A percentile compares a stretch with the other conserved stretches of the same genome.
Conservation (phyloP, 257 asterid genomes). For the Scutellaria minor region DNA sequence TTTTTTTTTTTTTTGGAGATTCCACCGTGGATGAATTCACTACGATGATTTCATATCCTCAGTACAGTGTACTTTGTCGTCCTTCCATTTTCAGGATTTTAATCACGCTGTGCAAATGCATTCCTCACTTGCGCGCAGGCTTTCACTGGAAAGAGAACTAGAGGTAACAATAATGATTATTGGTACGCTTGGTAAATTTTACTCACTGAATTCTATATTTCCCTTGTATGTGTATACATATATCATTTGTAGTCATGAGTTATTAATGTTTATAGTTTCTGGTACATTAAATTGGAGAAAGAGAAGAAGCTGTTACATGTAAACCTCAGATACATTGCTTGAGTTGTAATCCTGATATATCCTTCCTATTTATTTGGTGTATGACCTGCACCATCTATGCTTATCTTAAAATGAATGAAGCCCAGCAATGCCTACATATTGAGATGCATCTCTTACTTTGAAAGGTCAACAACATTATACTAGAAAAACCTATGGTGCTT, state of each 20-base stretch:
- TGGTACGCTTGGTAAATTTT: background rate
- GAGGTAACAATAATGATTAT: conserved; percentile 51
- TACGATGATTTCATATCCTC: conserved; percentile 24
- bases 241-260: background rate
- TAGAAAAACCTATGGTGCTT: background rate
- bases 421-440: conserved; percentile 3
- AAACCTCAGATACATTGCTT: conserved; percentile 15
- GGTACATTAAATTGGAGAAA: conserved; percentile 22
- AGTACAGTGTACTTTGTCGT: conserved; percentile 13
- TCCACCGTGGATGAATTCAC: background rate
- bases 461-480: background rate
- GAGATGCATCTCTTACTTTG: conserved; percentile 14
- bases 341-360: background rate
- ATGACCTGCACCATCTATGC: conserved; percentile 16
- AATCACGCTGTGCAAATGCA: conserved; percentile 65
- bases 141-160: conserved; percentile 74
- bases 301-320: conserved; percentile 5
- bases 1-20: background rate
- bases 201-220: background rate
- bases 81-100: conserved; percentile 52
- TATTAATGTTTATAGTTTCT: conserved; percentile 25
- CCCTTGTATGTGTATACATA: background rate
- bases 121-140: conserved; percentile 74
- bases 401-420: conserved; percentile 4
- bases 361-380: background rate